Percentiles rank a stretch among this genome's conserved stretches.
Conservation (phyloP, 345 rosid species). For the Brassica juncea region DNA sequence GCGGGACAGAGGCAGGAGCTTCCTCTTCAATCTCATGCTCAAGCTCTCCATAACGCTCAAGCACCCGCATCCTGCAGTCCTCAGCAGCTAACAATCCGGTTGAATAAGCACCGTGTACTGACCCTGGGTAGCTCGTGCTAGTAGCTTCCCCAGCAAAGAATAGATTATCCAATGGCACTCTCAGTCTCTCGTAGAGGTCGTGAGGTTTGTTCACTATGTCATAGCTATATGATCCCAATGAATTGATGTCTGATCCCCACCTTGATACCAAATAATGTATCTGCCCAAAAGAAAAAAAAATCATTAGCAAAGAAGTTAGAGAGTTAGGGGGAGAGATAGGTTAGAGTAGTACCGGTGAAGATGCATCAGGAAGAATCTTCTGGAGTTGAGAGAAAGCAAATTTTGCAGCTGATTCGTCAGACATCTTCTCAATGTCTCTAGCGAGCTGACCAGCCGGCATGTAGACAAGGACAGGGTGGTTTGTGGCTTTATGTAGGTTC, state of each 20-base stretch:
- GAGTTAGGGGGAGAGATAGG: not conserved
- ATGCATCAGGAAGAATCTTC: slow-evolving; percentile 91
- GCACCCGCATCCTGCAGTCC: slow-evolving; percentile 92
- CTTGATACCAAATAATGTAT: slow-evolving; percentile 72
- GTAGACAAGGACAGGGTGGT: slow-evolving; percentile 82
- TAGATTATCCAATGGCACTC: slow-evolving; percentile 87
- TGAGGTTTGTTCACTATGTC: slow-evolving; percentile 86
- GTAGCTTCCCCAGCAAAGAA: slow-evolving; percentile 99
- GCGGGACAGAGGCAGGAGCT: slow-evolving; percentile 74
- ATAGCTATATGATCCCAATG: slow-evolving; percentile 93
- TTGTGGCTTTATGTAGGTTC: slow-evolving; percentile 96
- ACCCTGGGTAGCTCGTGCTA: slow-evolving; percentile 77
- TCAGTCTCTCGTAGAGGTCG: slow-evolving; percentile 81
- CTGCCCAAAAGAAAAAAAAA: slow-evolving; percentile 42
- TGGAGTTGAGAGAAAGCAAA: slow-evolving; percentile 83
- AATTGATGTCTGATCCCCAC: slow-evolving; percentile 79
- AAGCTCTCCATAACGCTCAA: slow-evolving; percentile 83
- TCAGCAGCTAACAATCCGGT: slow-evolving; percentile 90
- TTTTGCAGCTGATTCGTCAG: slow-evolving; percentile 87
- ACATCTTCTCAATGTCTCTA: slow-evolving; percentile 89
- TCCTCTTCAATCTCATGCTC: slow-evolving; percentile 72
- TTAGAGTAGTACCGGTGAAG: slow-evolving; percentile 59
- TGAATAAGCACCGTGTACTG: slow-evolving; percentile 94
- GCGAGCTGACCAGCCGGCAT: slow-evolving; percentile 99
- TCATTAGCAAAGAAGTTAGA: not conserved